Conservation (phyloP, 2,329 filamentous ascomycete genomes). For the Aspergillus japonicus region DNA sequence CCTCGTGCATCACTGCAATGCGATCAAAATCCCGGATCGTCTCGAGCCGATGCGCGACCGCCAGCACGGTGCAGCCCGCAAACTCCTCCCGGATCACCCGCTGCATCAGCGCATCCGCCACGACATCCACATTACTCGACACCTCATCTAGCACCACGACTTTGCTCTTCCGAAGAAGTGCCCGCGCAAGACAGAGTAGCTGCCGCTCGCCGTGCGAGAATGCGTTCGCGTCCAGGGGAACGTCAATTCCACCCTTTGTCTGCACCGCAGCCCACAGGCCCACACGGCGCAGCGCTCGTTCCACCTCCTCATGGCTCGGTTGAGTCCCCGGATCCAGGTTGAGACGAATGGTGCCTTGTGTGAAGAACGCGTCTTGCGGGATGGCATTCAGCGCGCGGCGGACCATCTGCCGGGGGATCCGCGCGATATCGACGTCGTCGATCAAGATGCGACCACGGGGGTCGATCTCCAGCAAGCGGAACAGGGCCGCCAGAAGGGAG, state of each 20-base stretch:
- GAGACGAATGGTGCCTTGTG: conserved; percentile 24
- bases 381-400: conserved; percentile 21
- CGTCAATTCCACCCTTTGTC: not conserved
- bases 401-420: too few species aligned
- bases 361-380: conserved; percentile 28
- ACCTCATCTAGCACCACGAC: too few species aligned
- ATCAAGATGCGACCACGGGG: too few species aligned
- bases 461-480: too few species aligned
- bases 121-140: not conserved
- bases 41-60: not conserved
- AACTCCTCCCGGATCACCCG: not conserved
- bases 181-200: too few species aligned
- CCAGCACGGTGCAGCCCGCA: not conserved
- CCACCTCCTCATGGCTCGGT: too few species aligned
- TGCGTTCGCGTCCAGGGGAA: not conserved
- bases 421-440: too few species aligned
- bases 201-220: too few species aligned
- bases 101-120: not conserved
- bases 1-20: not conserved
- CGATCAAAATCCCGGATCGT: not conserved
- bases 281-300: not conserved
- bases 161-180: too few species aligned
- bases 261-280: not conserved
- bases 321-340: conserved; percentile 32
- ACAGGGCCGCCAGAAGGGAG: too few species aligned